Conservation (phyloP, 306 rosid genomes). For the Begonia masoniana region DNA sequence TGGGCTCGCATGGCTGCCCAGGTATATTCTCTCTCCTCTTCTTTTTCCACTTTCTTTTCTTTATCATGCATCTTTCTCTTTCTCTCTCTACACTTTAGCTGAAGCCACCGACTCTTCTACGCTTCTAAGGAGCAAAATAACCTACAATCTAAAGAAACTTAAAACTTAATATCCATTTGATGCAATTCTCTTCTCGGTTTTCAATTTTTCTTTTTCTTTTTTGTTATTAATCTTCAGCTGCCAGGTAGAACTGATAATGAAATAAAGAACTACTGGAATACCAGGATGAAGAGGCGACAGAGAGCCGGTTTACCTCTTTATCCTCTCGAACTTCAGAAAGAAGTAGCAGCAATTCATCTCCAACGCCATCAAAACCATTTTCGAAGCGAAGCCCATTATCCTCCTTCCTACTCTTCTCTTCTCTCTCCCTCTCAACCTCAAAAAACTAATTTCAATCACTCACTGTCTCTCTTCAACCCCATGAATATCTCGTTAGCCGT, state of each 20-base stretch:
- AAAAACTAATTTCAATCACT: background rate
- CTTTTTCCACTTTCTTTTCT: too few species aligned
- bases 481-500: constrained; percentile 10
- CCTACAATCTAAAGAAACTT: too few species aligned
- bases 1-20: constrained; percentile 90
- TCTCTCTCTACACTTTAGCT: too few species aligned
- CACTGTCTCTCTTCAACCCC: constrained; percentile 13
- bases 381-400: background rate
- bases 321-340: constrained; percentile 37
- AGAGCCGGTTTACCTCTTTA: constrained; percentile 65
- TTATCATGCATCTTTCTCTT: too few species aligned
- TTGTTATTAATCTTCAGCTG: constrained; percentile 31
- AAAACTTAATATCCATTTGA: too few species aligned
- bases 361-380: background rate
- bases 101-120: background rate
- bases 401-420: constrained; percentile 18
- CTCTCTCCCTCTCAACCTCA: background rate
- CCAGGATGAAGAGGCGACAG: constrained; percentile 61
- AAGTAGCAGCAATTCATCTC: constrained; percentile 21
- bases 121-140: background rate
- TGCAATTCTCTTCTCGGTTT: background rate
- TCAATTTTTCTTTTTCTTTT: background rate
- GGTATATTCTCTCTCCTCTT: constrained; percentile 17
- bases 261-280: constrained; percentile 87
- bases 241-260: constrained; percentile 90